Conservation (phyloP, 1,284 basidiomycete genomes). For the Rhodotorula sp. region DNA sequence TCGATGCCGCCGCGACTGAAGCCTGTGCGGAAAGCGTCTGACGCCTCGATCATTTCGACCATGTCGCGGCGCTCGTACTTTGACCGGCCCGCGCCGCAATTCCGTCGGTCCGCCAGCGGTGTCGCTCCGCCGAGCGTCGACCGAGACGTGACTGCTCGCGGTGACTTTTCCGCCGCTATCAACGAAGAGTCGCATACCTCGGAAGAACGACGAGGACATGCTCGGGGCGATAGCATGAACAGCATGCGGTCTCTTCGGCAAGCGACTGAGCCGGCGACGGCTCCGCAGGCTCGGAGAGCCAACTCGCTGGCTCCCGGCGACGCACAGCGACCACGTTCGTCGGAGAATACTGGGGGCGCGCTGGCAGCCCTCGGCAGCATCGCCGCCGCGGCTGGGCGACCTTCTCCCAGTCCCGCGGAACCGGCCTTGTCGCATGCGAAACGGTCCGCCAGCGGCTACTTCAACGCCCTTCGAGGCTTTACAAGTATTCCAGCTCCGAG, state of each 20-base stretch:
- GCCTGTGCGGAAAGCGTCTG: conserved; percentile 29
- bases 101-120: conserved; percentile 25
- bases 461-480: conserved; percentile 28
- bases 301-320: conserved; percentile 11
- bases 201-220: not conserved
- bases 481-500: conserved; percentile 14
- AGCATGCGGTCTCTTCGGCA: conserved; percentile 18
- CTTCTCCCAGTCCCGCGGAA: not conserved
- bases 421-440: conserved; percentile 25
- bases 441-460: conserved; percentile 37
- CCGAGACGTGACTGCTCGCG: conserved; percentile 8
- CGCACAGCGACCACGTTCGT: not conserved
- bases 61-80: conserved; percentile 28
- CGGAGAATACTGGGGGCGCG: conserved; percentile 17
- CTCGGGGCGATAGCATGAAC: conserved; percentile 12
- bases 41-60: conserved; percentile 34
- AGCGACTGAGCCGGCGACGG: conserved; percentile 4
- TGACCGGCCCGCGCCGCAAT: conserved; percentile 14
- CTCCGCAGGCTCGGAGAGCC: not conserved
- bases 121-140: conserved; percentile 17
- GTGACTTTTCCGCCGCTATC: conserved; percentile 21
- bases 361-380: conserved; percentile 31
- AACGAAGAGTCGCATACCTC: not conserved
- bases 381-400: conserved; percentile 8
- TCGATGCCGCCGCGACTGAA: not conserved